phyloP scores from a whole-genome alignment of 495 filamentous ascomycete genomes.

The Echria macrotheca region DNA sequence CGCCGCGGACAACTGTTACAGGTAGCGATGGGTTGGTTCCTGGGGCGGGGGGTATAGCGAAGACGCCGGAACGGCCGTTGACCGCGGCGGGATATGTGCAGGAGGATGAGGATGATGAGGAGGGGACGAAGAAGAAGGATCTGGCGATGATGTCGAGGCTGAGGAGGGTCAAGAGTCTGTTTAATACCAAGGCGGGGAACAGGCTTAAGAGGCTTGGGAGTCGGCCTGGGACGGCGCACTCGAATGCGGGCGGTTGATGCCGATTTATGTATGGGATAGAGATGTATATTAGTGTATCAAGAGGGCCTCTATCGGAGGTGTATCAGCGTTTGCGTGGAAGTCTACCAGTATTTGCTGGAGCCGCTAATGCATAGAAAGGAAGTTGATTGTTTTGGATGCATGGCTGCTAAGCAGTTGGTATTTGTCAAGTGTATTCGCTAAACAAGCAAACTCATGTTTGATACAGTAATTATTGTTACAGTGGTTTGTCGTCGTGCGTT shows the following conservation, averaged over 20 bases:
- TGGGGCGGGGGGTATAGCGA: neutral
- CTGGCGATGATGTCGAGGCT: slow-evolving; percentile 50
- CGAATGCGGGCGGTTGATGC: slow-evolving; percentile 13
- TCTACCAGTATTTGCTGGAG: no score
- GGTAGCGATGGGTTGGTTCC: neutral
- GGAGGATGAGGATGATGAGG: slow-evolving; percentile 23
- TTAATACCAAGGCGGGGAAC: slow-evolving; percentile 46
- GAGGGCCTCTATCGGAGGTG: no score
- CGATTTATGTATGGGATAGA: neutral
- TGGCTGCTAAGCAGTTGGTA: neutral
- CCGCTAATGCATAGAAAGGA: neutral
- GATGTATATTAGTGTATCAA: neutral
- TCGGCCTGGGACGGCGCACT: slow-evolving; percentile 27
- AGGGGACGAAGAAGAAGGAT: slow-evolving; percentile 47
- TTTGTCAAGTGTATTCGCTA: no score
- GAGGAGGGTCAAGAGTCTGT: slow-evolving; percentile 52
- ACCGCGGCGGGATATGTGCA: slow-evolving; percentile 10
- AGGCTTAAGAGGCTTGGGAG: slow-evolving; percentile 33
- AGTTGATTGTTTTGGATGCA: neutral
- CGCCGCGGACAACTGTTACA: slow-evolving; percentile 2
- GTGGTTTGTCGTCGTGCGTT: no score
- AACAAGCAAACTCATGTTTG: no score
- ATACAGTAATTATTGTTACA: no score
- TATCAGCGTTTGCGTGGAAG: no score
- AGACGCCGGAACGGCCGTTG: slow-evolving; percentile 18